A percentile compares a stretch with the other conserved stretches of the same genome.
Evolutionary conservation across 805 yeast genomes (phyloP).

Genomic region (Starmerella bacillaris): DNA sequence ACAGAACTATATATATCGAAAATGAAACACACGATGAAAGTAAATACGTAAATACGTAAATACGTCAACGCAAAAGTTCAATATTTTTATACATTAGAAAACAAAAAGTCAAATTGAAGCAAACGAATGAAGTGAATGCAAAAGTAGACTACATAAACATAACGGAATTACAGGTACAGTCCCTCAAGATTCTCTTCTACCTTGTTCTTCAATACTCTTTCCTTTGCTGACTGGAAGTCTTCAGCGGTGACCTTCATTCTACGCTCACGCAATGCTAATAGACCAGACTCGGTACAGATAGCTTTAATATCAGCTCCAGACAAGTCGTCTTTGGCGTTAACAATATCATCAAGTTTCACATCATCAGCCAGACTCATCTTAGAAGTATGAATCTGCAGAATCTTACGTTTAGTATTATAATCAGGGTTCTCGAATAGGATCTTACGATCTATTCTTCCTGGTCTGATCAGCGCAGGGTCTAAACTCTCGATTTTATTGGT

Average conservation of each 20-base stretch:
- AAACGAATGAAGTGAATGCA: background rate
- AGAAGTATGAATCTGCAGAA: constrained; percentile 75
- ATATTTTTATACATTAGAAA: too few relatives aligned
- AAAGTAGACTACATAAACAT: background rate
- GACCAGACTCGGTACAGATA: constrained; percentile 92
- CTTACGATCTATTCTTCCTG: constrained; percentile 93
- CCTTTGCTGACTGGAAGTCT: constrained; percentile 85
- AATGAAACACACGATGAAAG: too few relatives aligned
- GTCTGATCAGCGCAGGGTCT: constrained; percentile 91
- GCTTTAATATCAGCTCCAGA: constrained; percentile 98
- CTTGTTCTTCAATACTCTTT: constrained; percentile 87
- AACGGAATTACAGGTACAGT: constrained; percentile 44
- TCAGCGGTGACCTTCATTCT: constrained; percentile 93
- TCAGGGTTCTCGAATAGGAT: constrained; percentile 93
- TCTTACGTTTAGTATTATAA: constrained; percentile 79
- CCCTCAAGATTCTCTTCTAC: constrained; percentile 94
- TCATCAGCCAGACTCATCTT: constrained; percentile 83
- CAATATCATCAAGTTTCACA: constrained; percentile 75
- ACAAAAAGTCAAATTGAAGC: background rate
- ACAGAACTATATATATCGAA: too few relatives aligned
- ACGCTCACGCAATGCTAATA: constrained; percentile 86
- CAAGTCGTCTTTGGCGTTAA: constrained; percentile 77
- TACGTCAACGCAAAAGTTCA: too few relatives aligned
- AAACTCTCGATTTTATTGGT: constrained; percentile 85
- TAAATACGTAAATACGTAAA: too few relatives aligned